Evolutionary conservation across 306 rosid genomes (phyloP), one percentile per base, ranked within the genome.

Genomic region (Biancaea sappan): DNA sequence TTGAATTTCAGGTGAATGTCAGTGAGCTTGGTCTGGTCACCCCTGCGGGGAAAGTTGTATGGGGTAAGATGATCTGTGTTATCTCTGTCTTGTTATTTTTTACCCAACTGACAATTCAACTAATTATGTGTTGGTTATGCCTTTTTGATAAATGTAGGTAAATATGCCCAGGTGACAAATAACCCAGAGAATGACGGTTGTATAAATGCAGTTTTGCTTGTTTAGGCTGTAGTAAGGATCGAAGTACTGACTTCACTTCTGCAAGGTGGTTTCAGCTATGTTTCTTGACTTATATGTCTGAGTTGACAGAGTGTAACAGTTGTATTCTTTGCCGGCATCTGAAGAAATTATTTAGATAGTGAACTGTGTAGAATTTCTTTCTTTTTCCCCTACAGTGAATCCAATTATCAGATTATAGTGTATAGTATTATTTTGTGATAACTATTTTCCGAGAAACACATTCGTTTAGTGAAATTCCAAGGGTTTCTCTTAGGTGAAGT

Each of bases 161-260:
- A 94, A 80, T 91, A 91, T 77, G 97, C 98, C 37, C 98, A 94
- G 78, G 97, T 94, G 71, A 94, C 96, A 6, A 94, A 91, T 71
- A 88, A 94, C 75, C 97, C 96, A 4, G 98, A 94, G 83, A 94
- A 91, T 29, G 98, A 94, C 50, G 97, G 98, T 13, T 94, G 97
- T 67, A 90, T 91, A 73, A 94, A 91, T 69, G 98, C 86, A 24
- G 96, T 88, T 72, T 79, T 94, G 68, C 98, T 94, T 40, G 98
- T 94, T 65, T 94, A 83, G 65, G 71, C 46, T 16, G 8, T 19
- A 72, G 29, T 13, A 48, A 37, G 60, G 32, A 54, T 76, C 24
- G 22, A 24, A 10, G 15, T 40, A 41, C 75, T 53, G 54, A 46
- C 29, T 10, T 64, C 59, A 38, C 25, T 48, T 18, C 52, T 41